Conservation (phyloP, 1,284 basidiomycete genomes). For the Singerocomus inundabilis region DNA sequence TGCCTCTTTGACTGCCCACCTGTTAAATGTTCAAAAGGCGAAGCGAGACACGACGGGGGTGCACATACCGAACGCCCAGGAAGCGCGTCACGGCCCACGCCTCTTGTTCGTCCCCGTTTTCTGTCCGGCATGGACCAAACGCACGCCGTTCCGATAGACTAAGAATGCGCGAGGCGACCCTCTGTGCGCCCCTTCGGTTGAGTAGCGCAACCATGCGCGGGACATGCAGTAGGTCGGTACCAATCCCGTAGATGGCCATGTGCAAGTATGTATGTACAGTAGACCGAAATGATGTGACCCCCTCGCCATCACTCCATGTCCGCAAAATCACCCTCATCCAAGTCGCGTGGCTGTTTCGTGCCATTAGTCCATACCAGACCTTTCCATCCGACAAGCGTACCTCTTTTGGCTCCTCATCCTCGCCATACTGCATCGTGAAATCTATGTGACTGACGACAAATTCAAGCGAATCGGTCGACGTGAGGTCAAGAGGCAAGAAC, state of each 20-base stretch:
- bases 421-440: constrained; percentile 95
- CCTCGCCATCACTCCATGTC: constrained; percentile 53
- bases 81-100: constrained; percentile 39
- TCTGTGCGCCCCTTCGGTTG: constrained; percentile 46
- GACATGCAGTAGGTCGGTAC: constrained; percentile 74
- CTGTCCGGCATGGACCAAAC: constrained; percentile 40
- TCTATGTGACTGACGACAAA: constrained; percentile 94
- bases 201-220: constrained; percentile 62
- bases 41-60: background rate
- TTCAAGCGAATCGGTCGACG: constrained; percentile 87
- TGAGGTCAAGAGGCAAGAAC: constrained; percentile 93
- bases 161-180: constrained; percentile 63
- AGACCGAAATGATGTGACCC: no score
- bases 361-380: constrained; percentile 1
- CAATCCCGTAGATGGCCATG: constrained; percentile 72
- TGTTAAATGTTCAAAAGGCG: constrained; percentile 29
- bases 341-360: constrained; percentile 66
- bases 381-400: constrained; percentile 39
- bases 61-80: constrained; percentile 61
- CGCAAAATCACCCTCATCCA: constrained; percentile 85
- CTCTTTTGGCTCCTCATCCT: constrained; percentile 91
- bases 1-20: constrained; percentile 88
- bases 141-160: constrained; percentile 49
- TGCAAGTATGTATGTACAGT: background rate
- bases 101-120: constrained; percentile 19